phyloP scores from a whole-genome alignment of 257 asterid genomes.

The Solanum medicagineum region DNA sequence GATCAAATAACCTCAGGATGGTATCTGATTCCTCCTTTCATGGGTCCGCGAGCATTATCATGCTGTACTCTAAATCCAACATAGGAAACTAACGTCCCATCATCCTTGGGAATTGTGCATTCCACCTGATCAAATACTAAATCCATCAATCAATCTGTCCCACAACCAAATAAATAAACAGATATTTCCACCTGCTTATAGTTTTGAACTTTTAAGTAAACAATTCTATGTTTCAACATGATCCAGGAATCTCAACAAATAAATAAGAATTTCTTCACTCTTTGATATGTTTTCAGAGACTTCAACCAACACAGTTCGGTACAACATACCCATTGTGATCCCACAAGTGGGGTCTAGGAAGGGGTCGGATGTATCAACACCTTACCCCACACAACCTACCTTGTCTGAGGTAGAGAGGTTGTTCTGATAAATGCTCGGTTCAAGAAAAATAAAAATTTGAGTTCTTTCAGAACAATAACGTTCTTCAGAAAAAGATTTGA shows the following conservation, averaged over 20 bases:
- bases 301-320: background rate
- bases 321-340: background rate
- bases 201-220: background rate
- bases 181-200: background rate
- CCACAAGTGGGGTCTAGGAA: background rate
- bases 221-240: background rate
- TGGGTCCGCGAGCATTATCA: conserved; percentile 96
- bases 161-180: background rate
- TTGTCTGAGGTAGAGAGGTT: background rate
- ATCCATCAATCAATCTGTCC: background rate
- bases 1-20: conserved; percentile 66
- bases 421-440: background rate
- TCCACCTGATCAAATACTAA: conserved; percentile 57
- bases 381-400: background rate
- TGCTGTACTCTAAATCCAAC: conserved; percentile 93
- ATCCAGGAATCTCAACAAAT: background rate
- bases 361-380: background rate
- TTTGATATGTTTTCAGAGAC: background rate
- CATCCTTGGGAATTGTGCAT: conserved; percentile 90
- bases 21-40: conserved; percentile 99
- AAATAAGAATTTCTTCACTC: background rate
- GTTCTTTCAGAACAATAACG: background rate
- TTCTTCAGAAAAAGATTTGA: background rate
- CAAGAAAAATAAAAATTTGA: background rate
- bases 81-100: conserved; percentile 73